Evolutionary conservation across 2,329 filamentous ascomycete species (phyloP), one percentile per base, ranked within the genome.

Genomic region (Dothideomycetes sp.): DNA sequence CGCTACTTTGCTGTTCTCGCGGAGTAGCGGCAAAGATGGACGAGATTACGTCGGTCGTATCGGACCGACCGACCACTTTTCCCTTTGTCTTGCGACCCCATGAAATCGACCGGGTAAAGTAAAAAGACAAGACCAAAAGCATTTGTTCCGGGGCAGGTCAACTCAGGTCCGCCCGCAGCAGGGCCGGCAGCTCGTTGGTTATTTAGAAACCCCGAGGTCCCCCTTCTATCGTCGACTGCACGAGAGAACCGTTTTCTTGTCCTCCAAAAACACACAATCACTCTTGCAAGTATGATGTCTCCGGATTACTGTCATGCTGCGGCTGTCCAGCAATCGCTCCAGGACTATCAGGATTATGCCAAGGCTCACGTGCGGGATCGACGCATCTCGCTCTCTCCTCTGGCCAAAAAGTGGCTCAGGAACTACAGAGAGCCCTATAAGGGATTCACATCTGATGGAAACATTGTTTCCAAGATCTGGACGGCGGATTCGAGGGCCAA

Each of bases 371-470:
- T 40, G 3, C 37, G 22, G 28, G 29, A 40, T 11, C 32, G 37
- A 8, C 28, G 37, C 12, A 51, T 53, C 24, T 52, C 52, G 39
- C 30, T 53, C n/a, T 45, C 43, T 13, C 50, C 51, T 18, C 47
- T 52, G n/a, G 51, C 51, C 12, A 42, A 47, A 41, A 46, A 49
- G n/a, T 53, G 51, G 51, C 13, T 51, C 3, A 31, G 52, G 33
- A 51, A 52, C 19, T 53, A 53, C 33, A 51, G 74, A 42, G 78
- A 84, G 59, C 80, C 82, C 0, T 85, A 76, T 55, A 76, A 73
- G 53, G 82, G 82, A 16, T 65, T 86, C 22, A 84, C 82, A 0
- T 75, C 62, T 5, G 77, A 85, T 47, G 82, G 80, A 67, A 45
- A 47, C 12, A 45, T 52, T 9, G 38, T 46, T 3, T 44, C 60